Evolutionary conservation across 129 eudicot species (phyloP).

Genomic region (Escallonia rubra): DNA sequence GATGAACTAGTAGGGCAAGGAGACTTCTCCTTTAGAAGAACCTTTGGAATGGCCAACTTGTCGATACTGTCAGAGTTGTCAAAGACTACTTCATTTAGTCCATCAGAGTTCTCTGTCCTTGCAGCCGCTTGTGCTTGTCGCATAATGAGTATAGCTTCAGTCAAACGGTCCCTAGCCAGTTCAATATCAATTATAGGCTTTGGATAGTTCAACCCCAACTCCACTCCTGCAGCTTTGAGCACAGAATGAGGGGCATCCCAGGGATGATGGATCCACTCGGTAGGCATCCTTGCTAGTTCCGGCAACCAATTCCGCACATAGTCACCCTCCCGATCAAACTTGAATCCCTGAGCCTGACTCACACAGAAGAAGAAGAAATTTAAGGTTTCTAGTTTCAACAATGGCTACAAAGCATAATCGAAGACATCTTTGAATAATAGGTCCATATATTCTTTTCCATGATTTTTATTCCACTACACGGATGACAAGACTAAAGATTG

Average conservation of each 20-base stretch:
- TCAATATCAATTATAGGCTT: constrained; percentile 71
- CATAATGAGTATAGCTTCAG: constrained; percentile 69
- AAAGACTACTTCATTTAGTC: constrained; percentile 92
- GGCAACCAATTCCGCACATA: constrained; percentile 96
- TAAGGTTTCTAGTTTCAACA: too few relatives aligned
- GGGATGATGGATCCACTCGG: constrained; percentile 99
- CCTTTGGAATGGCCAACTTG: constrained; percentile 39
- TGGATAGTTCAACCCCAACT: constrained; percentile 91
- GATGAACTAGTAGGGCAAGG: constrained; percentile 67
- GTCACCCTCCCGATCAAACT: constrained; percentile 91
- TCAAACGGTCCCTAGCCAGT: constrained; percentile 67
- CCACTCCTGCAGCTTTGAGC: constrained; percentile 92
- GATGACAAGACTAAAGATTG: too few relatives aligned
- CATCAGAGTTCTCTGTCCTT: constrained; percentile 68
- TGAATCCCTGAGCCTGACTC: constrained; percentile 90
- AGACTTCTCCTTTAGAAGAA: constrained; percentile 31
- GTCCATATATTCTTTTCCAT: too few relatives aligned
- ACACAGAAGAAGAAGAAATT: neutral
- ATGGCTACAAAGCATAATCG: too few relatives aligned
- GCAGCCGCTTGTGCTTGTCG: constrained; percentile 85
- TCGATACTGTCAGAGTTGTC: constrained; percentile 57
- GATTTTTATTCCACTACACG: too few relatives aligned
- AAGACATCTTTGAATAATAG: too few relatives aligned
- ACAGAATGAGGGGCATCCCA: constrained; percentile 94
- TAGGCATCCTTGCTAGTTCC: constrained; percentile 86